phyloP scores from a whole-genome alignment of 2,329 filamentous ascomycete species.

The Fusarium xylarioides region DNA sequence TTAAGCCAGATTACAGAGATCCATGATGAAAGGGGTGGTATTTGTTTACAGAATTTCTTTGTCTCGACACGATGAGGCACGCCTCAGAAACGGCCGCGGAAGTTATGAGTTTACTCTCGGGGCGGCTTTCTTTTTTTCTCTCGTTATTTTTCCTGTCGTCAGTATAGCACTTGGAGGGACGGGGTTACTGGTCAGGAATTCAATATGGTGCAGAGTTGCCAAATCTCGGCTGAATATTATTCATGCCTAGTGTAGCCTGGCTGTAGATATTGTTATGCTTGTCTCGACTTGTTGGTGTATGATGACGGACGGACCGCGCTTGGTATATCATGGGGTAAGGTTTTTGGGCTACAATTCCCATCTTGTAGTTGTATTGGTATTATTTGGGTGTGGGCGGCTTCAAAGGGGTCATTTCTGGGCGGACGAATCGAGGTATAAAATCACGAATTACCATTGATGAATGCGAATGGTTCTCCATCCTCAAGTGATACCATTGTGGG shows the following conservation, averaged over 20 bases:
- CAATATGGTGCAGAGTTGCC: constrained; percentile 1
- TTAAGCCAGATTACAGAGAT: constrained; percentile 13
- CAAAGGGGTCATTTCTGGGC: constrained; percentile 4
- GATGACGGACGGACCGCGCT: constrained; percentile 33
- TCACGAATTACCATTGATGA: constrained; percentile 17
- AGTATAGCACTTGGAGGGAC: constrained; percentile 8
- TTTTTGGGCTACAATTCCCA: constrained; percentile 31
- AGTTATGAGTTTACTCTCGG: constrained; percentile 6
- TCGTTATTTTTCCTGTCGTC: constrained; percentile 5
- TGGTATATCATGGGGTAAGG: constrained; percentile 38
- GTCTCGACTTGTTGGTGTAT: constrained; percentile 40
- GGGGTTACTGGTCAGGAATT: not conserved
- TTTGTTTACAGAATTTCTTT: constrained; percentile 27
- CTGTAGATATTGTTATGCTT: constrained; percentile 39
- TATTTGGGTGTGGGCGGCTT: constrained; percentile 5
- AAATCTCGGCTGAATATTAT: not conserved
- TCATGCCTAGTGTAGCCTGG: constrained; percentile 30
- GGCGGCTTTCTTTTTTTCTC: constrained; percentile 4
- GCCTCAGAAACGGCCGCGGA: constrained; percentile 6
- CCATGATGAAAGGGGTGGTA: constrained; percentile 26
- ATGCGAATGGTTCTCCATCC: not conserved
- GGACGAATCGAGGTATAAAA: constrained; percentile 29
- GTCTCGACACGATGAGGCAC: constrained; percentile 9
- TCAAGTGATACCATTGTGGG: not conserved
- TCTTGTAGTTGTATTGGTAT: constrained; percentile 39